These are phyloP conservation scores for Trichoderma oligosporum DNA, from an alignment of 2,329 filamentous ascomycete species.

Conservation along the genomic window DNA sequence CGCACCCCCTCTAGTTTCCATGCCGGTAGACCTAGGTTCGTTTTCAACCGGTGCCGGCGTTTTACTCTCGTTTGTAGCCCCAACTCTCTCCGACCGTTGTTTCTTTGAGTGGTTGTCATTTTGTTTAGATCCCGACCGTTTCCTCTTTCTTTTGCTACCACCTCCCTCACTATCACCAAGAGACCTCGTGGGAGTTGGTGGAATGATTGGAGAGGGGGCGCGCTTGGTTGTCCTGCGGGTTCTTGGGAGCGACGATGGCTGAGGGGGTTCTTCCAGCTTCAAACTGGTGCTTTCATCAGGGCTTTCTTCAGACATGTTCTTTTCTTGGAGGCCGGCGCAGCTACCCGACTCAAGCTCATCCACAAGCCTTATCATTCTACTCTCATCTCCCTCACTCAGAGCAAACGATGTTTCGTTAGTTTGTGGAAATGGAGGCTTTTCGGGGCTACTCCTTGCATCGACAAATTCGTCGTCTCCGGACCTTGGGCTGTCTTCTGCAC, in stretches of 20 bases:
- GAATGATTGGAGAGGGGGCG: slow-evolving; percentile 22
- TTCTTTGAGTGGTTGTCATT: slow-evolving; percentile 30
- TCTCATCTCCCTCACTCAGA: slow-evolving; percentile 45
- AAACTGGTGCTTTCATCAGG: slow-evolving; percentile 25
- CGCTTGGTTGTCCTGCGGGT: slow-evolving; percentile 15
- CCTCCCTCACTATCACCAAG: slow-evolving; percentile 3
- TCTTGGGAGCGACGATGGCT: slow-evolving; percentile 21
- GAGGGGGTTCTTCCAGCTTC: slow-evolving; percentile 22
- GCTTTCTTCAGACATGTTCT: slow-evolving; percentile 19
- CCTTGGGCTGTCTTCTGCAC: slow-evolving; percentile 37
- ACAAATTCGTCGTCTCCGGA: slow-evolving; percentile 47
- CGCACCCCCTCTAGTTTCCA: slow-evolving; percentile 24
- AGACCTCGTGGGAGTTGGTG: slow-evolving; percentile 26
- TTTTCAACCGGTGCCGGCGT: background rate
- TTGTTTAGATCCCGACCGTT: slow-evolving; percentile 23
- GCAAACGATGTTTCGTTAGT: slow-evolving; percentile 36
- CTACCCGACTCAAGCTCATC: slow-evolving; percentile 46
- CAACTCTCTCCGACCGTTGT: slow-evolving; percentile 27
- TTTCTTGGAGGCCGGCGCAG: slow-evolving; percentile 16
- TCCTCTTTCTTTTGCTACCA: slow-evolving; percentile 31
- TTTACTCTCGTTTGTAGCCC: slow-evolving; percentile 21
- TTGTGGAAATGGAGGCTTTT: slow-evolving; percentile 22
- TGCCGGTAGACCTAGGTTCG: background rate
- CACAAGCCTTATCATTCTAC: slow-evolving; percentile 45
- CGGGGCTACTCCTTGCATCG: slow-evolving; percentile 47